Base-by-base conservation (phyloP, 768 basidiomycete genomes). In the Suillus americanus region DNA sequence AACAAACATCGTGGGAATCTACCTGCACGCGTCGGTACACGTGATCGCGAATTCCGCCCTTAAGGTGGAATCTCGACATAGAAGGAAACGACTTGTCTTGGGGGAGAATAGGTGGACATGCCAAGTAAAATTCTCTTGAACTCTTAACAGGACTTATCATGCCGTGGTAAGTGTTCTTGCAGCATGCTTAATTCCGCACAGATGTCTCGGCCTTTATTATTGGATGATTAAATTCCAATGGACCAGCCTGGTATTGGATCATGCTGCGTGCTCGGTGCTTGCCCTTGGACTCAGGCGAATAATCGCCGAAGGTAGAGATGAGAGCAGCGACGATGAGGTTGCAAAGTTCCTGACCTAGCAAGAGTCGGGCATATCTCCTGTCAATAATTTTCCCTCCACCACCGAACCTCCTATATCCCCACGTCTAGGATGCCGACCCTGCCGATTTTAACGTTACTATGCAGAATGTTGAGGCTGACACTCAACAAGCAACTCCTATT, bases 1-100 rank as follows among this genome's bases (percentile, higher is more conserved):
- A 63, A 66, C 70, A 65, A 66, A 40, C 50, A 67, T 64, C 75
- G 75, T 77, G 74, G 72, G 74, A 75, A 74, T 59, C 33, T 16
- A 20, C 37, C 4, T 65, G 50, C 64, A 72, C 74, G 74, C 74
- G 74, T 64, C 35, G 9, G 48, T 54, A 43, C 74, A 75, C 75
- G 74, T 75, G 74, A 77, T 62, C 74, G 72, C 62, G 69, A 62
- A 38, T 28, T 46, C 60, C 66, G 37, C 1, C 54, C 5, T 55
- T 8, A 5, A 45, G 20, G 5, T 30, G 7, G 30, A 30, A 30
- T 10, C 14, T 3, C 25, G 14, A 50, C 23, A 43, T 9, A 43
- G 41, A 43, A 20, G 18, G 41, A 45, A 45, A n/a, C 41, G 16
- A 41, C 41, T 18, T 41, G 41, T 8, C 41, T 41, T 41, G 16